Conservation (phyloP, 2,329 filamentous ascomycete species). For the Conoideocrella luteorostrata region DNA sequence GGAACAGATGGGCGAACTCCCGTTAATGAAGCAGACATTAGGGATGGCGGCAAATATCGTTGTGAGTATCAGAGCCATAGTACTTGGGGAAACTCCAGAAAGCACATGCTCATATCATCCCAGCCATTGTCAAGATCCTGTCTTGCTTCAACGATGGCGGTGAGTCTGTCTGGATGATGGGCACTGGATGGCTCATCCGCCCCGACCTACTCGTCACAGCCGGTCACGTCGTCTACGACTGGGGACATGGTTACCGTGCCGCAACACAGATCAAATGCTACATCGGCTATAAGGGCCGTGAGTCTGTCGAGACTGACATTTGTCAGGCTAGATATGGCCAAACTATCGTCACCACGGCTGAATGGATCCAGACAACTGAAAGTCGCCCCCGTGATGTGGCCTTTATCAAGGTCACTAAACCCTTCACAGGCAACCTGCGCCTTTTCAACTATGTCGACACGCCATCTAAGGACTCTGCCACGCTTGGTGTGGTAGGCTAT, state of each 20-base stretch:
- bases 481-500: conserved; percentile 27
- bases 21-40: neutral
- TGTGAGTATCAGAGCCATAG: too few relatives aligned
- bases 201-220: conserved; percentile 16
- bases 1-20: neutral
- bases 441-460: conserved; percentile 15
- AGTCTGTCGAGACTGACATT: conserved; percentile 1
- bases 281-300: conserved; percentile 25
- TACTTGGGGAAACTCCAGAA: neutral
- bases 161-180: conserved; percentile 14
- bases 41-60: neutral
- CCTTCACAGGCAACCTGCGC: conserved; percentile 18
- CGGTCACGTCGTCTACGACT: conserved; percentile 19
- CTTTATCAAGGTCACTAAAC: conserved; percentile 18
- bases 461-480: neutral
- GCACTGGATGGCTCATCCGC: conserved; percentile 17
- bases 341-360: conserved; percentile 15
- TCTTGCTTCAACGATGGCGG: neutral
- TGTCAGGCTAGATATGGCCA: conserved; percentile 13
- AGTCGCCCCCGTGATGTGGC: conserved; percentile 17
- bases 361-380: conserved; percentile 13
- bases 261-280: conserved; percentile 24
- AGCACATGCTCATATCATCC: too few relatives aligned
- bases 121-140: neutral
- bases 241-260: conserved; percentile 14